Conservation (phyloP, 805 yeast genomes). For the Nakazawaea laoshanensis region DNA sequence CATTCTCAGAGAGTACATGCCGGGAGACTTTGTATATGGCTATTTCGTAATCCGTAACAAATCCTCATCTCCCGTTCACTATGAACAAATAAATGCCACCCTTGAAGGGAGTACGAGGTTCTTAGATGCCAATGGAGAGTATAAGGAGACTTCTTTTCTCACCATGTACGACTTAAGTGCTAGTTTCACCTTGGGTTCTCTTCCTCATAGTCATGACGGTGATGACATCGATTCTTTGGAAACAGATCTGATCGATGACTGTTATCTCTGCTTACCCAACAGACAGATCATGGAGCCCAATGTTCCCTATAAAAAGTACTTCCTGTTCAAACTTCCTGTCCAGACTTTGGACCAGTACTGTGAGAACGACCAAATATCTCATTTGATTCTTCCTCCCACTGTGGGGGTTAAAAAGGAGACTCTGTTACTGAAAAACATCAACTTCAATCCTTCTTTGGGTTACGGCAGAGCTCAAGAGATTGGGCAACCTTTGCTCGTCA, state of each 20-base stretch:
- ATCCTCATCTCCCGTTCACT: conserved; percentile 34
- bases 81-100: conserved; percentile 54
- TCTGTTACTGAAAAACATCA: conserved; percentile 17
- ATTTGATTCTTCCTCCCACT: conserved; percentile 29
- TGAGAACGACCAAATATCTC: conserved; percentile 26
- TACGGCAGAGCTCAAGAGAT: conserved; percentile 42
- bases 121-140: too few relatives aligned
- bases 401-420: conserved; percentile 23
- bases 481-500: conserved; percentile 46
- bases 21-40: conserved; percentile 61
- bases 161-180: conserved; percentile 57
- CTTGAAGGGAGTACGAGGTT: too few relatives aligned
- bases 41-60: conserved; percentile 35
- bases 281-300: conserved; percentile 38
- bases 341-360: conserved; percentile 45
- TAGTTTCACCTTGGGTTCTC: conserved; percentile 25
- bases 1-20: conserved; percentile 44
- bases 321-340: conserved; percentile 47
- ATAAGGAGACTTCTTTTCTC: conserved; percentile 23
- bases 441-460: conserved; percentile 33
- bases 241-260: conserved; percentile 17
- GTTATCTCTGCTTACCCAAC: conserved; percentile 27
- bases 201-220: not conserved
- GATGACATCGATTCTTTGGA: too few relatives aligned
- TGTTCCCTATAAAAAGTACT: conserved; percentile 42